Conservation (phyloP, 1,284 basidiomycete genomes). For the Trichosporon asahii region DNA sequence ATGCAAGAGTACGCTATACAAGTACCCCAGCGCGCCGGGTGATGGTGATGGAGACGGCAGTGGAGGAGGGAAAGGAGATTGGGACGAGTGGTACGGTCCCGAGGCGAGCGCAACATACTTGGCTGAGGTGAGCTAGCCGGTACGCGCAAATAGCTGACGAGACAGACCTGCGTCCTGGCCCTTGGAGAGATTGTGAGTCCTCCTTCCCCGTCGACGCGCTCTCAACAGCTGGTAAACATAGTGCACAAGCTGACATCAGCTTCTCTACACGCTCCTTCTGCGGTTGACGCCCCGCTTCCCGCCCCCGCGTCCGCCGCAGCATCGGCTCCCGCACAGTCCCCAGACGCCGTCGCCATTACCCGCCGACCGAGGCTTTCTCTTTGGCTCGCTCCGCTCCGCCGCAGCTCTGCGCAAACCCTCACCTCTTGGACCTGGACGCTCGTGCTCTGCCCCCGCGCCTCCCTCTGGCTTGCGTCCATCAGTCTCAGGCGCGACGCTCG, state of each 20-base stretch:
- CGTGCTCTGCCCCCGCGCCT: background rate
- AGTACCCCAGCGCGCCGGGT: background rate
- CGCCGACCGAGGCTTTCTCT: background rate
- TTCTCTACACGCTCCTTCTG: background rate
- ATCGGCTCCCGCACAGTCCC: background rate
- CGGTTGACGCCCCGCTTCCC: background rate
- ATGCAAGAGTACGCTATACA: constrained; percentile 6
- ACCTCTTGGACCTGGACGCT: background rate
- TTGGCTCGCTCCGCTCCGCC: background rate
- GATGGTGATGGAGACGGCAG: background rate
- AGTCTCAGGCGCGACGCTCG: background rate
- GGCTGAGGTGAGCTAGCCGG: background rate
- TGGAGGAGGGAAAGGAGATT: background rate
- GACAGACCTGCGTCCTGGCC: background rate
- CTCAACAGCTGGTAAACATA: background rate
- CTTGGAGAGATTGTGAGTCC: background rate
- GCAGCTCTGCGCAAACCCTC: background rate
- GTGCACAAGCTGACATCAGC: background rate
- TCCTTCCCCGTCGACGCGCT: background rate
- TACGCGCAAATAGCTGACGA: background rate
- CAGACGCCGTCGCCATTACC: background rate
- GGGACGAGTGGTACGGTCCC: constrained; percentile 7
- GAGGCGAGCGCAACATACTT: background rate
- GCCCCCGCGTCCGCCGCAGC: background rate
- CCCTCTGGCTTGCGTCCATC: background rate